Base-by-base conservation (phyloP, 2,329 filamentous ascomycete genomes). In the Aspergillaceae sp. region DNA sequence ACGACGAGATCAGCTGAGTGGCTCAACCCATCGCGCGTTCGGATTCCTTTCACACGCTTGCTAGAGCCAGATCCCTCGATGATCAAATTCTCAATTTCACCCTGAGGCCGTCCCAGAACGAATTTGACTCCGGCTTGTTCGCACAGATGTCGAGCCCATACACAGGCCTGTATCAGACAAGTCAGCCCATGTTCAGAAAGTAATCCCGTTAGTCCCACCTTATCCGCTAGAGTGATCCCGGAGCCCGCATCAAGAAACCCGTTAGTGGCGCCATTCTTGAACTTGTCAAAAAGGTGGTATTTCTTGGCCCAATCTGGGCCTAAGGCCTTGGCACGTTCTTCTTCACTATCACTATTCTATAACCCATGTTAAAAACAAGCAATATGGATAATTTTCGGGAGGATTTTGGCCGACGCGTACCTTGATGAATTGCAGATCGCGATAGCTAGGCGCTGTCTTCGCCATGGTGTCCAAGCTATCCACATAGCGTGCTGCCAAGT, bases 171-270 rank as follows among this genome's bases (percentile, higher is more conserved):
- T 5, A 27, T 35, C 26, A 11, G n/a, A 19, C 5, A 28, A 34
- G 33, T 41, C 26, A 44, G 38, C 10, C 9, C 27, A 32, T 7
- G 3, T 30, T 10, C 9, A 28, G 9, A 47, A 43, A 26, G 33
- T 19, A 7, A 30, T n/a, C 30, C 2, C 41, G 7, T 6, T 38
- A 5, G 10, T 9, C 27, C 36, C 42, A 58, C 57, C 49, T 60
- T 61, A 45, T 60, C 57, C 28, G 59, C 57, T 11, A 61, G 50
- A 7, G 51, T 60, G 35, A 62, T 49, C 32, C 58, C 58, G 7
- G 44, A 56, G 8, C 55, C 43, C 10, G 54, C 55, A 41, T 61
- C 59, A 10, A 59, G 43, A 38, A 59, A 58, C 6, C 57, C 58
- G 41, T 56, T 57, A 7, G 52, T 54, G 29, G 51, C 32, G 19